A percentile compares a stretch with the other conserved stretches of the same genome.
phyloP scores from a whole-genome alignment of 2,329 filamentous ascomycete species.

The Colletotrichum cuscutae region DNA sequence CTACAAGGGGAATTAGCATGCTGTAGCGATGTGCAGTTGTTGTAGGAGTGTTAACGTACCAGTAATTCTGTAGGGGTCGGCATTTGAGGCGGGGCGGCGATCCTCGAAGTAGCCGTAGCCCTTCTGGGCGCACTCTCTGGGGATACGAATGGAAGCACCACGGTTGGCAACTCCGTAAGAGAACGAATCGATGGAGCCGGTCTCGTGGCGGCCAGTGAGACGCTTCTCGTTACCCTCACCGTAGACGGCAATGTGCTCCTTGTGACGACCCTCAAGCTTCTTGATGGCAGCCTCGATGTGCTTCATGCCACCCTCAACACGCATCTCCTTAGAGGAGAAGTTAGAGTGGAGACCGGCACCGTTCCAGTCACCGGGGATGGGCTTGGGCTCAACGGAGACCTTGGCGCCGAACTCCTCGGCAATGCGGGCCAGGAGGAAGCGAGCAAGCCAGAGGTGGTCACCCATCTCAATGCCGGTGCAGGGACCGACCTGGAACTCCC shows the following conservation, averaged over 20 bases:
- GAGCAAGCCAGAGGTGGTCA: slow-evolving; percentile 91
- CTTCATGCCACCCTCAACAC: slow-evolving; percentile 91
- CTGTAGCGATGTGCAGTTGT: not conserved
- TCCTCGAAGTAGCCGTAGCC: slow-evolving; percentile 97
- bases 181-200: slow-evolving; percentile 92
- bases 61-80: slow-evolving; percentile 37
- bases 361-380: slow-evolving; percentile 89
- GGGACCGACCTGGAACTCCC: slow-evolving; percentile 97
- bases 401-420: slow-evolving; percentile 97
- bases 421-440: slow-evolving; percentile 87
- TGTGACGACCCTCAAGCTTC: slow-evolving; percentile 82
- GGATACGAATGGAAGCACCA: slow-evolving; percentile 92
- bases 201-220: slow-evolving; percentile 94
- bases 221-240: slow-evolving; percentile 96
- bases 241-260: slow-evolving; percentile 91
- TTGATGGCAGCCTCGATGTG: slow-evolving; percentile 87
- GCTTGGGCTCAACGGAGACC: slow-evolving; percentile 96
- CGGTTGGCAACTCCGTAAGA: slow-evolving; percentile 95
- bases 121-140: slow-evolving; percentile 84
- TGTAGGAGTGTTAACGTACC: not conserved
- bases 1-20: not conserved
- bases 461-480: slow-evolving; percentile 91
- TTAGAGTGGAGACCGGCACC: slow-evolving; percentile 94
- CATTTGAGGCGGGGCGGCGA: slow-evolving; percentile 78
- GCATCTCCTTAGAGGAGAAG: slow-evolving; percentile 91